phyloP scores from a whole-genome alignment of 2,329 filamentous ascomycete genomes.

The Diaporthe vexans region DNA sequence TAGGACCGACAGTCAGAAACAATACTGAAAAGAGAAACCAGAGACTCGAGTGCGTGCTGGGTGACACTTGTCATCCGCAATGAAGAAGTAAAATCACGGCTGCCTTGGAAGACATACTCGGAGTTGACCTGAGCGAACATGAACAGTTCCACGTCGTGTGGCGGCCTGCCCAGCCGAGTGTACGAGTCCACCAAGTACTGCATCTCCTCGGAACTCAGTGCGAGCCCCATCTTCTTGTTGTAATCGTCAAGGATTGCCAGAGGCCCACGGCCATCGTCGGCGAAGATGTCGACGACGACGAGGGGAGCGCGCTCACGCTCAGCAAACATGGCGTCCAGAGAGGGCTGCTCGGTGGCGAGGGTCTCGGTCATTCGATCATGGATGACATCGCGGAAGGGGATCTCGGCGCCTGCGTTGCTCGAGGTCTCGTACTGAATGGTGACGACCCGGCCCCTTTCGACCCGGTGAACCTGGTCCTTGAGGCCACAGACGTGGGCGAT shows the following conservation, averaged over 20 bases:
- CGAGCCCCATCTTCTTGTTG: conserved; percentile 87
- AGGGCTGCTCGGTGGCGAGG: conserved; percentile 76
- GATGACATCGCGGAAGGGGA: conserved; percentile 77
- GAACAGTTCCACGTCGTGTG: conserved; percentile 94
- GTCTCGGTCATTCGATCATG: conserved; percentile 97
- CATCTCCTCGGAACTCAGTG: conserved; percentile 89
- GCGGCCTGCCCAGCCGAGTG: conserved; percentile 74
- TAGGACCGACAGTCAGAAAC: conserved; percentile 75
- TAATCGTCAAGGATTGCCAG: conserved; percentile 82
- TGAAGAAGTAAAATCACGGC: conserved; percentile 13
- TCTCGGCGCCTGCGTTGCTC: conserved; percentile 61
- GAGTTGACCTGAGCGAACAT: conserved; percentile 99
- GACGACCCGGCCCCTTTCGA: conserved; percentile 89
- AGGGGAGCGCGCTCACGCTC: conserved; percentile 74
- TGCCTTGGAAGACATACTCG: conserved; percentile 72
- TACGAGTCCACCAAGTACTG: conserved; percentile 93
- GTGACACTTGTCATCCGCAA: conserved; percentile 38
- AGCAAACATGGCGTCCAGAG: conserved; percentile 83
- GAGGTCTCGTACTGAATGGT: conserved; percentile 73
- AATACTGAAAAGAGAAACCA: conserved; percentile 82
- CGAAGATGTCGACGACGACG: conserved; percentile 81
- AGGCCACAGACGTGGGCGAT: conserved; percentile 94
- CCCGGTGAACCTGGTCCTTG: conserved; percentile 76
- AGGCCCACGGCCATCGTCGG: conserved; percentile 70
- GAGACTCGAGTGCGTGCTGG: conserved; percentile 10